Percentiles rank a stretch among this genome's conserved stretches.
phyloP scores from a whole-genome alignment of 306 rosid genomes.

The Vachellia pachyceras region DNA sequence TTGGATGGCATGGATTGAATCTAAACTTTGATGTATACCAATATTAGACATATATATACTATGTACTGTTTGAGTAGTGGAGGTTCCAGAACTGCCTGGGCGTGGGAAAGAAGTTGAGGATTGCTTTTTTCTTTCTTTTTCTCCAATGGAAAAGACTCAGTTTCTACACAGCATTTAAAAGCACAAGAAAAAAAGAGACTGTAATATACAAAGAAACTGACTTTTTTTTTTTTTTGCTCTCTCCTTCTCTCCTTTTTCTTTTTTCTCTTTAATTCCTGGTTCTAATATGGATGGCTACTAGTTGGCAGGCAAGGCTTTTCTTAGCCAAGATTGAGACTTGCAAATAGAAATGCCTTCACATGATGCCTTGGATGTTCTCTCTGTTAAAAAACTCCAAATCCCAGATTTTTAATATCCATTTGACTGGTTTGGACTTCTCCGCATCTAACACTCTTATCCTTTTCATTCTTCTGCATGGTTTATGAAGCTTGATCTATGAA shows the following conservation, averaged over 20 bases:
- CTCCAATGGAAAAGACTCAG: background rate
- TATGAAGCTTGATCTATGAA: background rate
- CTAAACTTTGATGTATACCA: slow-evolving; percentile 37
- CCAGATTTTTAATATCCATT: slow-evolving; percentile 31
- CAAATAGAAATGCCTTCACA: slow-evolving; percentile 61
- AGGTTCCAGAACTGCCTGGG: slow-evolving; percentile 30
- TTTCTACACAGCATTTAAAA: slow-evolving; percentile 45
- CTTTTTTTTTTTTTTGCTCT: slow-evolving; percentile 31
- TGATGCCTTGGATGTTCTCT: slow-evolving; percentile 59
- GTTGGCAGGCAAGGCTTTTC: slow-evolving; percentile 50
- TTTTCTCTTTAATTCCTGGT: slow-evolving; percentile 34
- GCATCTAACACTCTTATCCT: slow-evolving; percentile 6
- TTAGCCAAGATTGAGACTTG: slow-evolving; percentile 61
- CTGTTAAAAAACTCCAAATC: slow-evolving; percentile 32
- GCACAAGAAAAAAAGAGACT: slow-evolving; percentile 28
- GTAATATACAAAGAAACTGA: slow-evolving; percentile 40
- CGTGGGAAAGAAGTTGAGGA: slow-evolving; percentile 28
- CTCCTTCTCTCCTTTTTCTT: background rate
- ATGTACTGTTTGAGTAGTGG: slow-evolving; percentile 35
- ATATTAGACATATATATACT: slow-evolving; percentile 43
- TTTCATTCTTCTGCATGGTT: background rate
- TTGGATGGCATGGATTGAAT: slow-evolving; percentile 46
- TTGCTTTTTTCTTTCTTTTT: background rate
- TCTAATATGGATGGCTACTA: slow-evolving; percentile 42
- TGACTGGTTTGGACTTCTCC: slow-evolving; percentile 42